phyloP scores from a whole-genome alignment of 495 filamentous ascomycete genomes.

The Aspergillus affinis region DNA sequence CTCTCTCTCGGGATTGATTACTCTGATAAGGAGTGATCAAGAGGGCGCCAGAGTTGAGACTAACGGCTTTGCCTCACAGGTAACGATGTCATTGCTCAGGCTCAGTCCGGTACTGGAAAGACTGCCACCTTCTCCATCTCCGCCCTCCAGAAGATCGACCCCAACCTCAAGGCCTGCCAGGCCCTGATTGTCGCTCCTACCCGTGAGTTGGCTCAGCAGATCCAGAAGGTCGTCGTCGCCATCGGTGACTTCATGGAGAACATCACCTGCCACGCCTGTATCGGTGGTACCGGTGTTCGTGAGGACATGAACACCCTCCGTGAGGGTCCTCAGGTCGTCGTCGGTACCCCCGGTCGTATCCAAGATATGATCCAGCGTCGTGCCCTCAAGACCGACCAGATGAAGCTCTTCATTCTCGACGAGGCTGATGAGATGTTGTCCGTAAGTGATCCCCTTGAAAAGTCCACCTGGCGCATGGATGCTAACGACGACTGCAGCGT shows the following conservation, averaged over 20 bases:
- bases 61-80: constrained; percentile 50
- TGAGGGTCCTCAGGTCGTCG: constrained; percentile 94
- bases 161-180: constrained; percentile 90
- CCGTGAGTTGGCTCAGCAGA: constrained; percentile 96
- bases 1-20: not conserved
- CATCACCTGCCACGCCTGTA: constrained; percentile 98
- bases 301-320: constrained; percentile 97
- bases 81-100: constrained; percentile 98
- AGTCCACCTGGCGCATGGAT: not conserved
- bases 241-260: constrained; percentile 97
- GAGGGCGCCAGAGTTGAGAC: constrained; percentile 27
- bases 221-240: constrained; percentile 97
- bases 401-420: constrained; percentile 99
- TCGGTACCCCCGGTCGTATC: constrained; percentile 95
- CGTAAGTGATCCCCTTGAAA: constrained; percentile 50
- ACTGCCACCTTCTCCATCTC: constrained; percentile 99
- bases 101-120: constrained; percentile 98
- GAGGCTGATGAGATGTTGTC: constrained; percentile 99
- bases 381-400: constrained; percentile 86
- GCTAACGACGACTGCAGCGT: constrained; percentile 51
- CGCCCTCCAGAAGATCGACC: constrained; percentile 96
- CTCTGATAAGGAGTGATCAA: constrained; percentile 11
- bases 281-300: constrained; percentile 95
- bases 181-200: constrained; percentile 95
- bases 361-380: constrained; percentile 98